These are phyloP conservation scores for Rubus parviflorus DNA, from an alignment of 306 rosid genomes.

Conservation along the genomic window DNA sequence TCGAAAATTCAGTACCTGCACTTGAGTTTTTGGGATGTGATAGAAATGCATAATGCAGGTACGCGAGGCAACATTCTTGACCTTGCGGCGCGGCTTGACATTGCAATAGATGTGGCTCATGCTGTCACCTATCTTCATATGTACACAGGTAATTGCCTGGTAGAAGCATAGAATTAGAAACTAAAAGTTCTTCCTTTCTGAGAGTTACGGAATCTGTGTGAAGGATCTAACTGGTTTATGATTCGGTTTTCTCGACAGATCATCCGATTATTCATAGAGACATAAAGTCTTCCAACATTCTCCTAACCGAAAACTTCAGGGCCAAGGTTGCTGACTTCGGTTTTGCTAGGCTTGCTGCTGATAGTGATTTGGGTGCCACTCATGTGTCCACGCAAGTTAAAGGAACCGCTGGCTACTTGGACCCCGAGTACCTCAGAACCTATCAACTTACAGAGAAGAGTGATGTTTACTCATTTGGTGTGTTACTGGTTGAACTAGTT, in stretches of 20 bases:
- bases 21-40: slow-evolving; percentile 25
- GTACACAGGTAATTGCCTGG: slow-evolving; percentile 65
- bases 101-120: slow-evolving; percentile 95
- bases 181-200: slow-evolving; percentile 8
- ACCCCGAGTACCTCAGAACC: slow-evolving; percentile 92
- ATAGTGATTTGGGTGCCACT: slow-evolving; percentile 81
- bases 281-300: slow-evolving; percentile 95
- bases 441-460: slow-evolving; percentile 95
- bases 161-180: slow-evolving; percentile 15
- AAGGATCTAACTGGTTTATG: slow-evolving; percentile 23
- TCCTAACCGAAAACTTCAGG: slow-evolving; percentile 69
- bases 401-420: slow-evolving; percentile 99
- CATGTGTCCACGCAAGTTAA: slow-evolving; percentile 94
- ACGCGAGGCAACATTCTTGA: slow-evolving; percentile 62
- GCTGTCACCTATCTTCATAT: slow-evolving; percentile 95
- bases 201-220: slow-evolving; percentile 9
- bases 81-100: slow-evolving; percentile 71
- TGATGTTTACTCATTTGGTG: slow-evolving; percentile 96
- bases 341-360: slow-evolving; percentile 88
- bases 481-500: slow-evolving; percentile 83
- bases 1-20: too few species aligned
- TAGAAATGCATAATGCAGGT: slow-evolving; percentile 48
- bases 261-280: slow-evolving; percentile 96
- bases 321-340: slow-evolving; percentile 99
- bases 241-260: slow-evolving; percentile 48